Percentiles rank a stretch among this genome's conserved stretches.
Evolutionary conservation across 768 basidiomycete genomes (phyloP).

Genomic region (Boletus rubescentipes): DNA sequence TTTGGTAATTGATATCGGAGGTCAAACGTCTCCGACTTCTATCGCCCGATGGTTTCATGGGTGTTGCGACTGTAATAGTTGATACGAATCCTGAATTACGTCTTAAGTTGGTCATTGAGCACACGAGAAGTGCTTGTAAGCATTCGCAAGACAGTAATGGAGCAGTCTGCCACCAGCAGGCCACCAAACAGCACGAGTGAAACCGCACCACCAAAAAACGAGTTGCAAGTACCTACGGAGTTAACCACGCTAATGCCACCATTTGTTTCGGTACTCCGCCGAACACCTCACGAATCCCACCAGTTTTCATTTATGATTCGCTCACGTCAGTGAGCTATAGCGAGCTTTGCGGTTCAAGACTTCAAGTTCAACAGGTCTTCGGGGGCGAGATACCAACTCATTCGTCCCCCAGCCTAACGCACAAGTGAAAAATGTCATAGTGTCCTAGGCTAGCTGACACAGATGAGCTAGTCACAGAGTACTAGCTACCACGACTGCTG

Average conservation of each 20-base stretch:
- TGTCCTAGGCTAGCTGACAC: no score
- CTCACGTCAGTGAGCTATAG: not conserved
- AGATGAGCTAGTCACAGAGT: no score
- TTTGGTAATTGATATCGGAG: conserved; percentile 20
- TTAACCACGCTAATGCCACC: not conserved
- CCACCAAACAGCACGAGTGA: no score
- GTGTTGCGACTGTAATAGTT: not conserved
- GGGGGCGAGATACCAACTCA: no score
- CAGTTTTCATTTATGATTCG: not conserved
- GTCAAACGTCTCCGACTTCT: conserved; percentile 25
- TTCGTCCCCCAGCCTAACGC: no score
- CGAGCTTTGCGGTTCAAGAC: no score
- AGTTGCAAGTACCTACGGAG: not conserved
- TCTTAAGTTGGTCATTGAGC: not conserved
- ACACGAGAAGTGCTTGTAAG: not conserved
- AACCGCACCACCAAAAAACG: not conserved
- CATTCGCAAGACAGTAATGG: no score
- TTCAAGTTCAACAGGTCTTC: no score
- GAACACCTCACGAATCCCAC: no score
- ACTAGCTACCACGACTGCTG: no score
- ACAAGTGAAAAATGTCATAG: no score
- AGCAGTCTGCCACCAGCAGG: no score
- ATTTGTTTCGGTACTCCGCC: not conserved
- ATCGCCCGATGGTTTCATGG: conserved; percentile 9
- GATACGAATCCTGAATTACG: not conserved